Conservation (phyloP, 75 land plant genomes). For the Pinus tabuliformis region DNA sequence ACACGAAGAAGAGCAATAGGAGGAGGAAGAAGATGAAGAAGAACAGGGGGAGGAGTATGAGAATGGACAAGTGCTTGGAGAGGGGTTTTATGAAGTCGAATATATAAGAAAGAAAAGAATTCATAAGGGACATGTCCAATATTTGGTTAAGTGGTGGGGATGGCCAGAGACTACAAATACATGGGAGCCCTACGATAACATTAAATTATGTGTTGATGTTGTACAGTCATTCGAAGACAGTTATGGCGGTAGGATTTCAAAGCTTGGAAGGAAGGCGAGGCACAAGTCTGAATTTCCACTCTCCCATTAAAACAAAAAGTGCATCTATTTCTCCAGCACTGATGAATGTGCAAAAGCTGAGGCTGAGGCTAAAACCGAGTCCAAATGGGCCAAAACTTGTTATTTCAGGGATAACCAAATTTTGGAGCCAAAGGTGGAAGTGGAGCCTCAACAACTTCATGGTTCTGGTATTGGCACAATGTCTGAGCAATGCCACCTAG, state of each 20-base stretch:
- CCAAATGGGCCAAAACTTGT: not conserved
- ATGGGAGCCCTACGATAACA: conserved; percentile 89
- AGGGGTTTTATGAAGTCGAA: conserved; percentile 62
- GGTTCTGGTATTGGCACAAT: too few relatives aligned
- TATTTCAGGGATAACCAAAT: not conserved
- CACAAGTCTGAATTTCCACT: conserved; percentile 33
- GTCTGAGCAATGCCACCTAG: too few relatives aligned
- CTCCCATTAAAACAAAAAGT: conserved; percentile 36
- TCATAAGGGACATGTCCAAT: conserved; percentile 77
- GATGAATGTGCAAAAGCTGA: conserved; percentile 14
- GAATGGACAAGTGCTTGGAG: conserved; percentile 22
- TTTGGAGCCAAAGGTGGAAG: not conserved
- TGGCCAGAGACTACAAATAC: conserved; percentile 96
- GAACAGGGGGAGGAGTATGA: conserved; percentile 7
- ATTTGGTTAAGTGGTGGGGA: conserved; percentile 91
- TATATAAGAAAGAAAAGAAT: conserved; percentile 51
- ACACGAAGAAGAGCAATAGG: too few relatives aligned
- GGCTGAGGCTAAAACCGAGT: not conserved
- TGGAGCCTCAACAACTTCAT: not conserved
- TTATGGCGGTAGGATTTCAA: not conserved
- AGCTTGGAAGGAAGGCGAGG: conserved; percentile 38
- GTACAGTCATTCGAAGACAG: conserved; percentile 75
- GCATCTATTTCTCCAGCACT: conserved; percentile 21
- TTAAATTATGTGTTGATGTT: conserved; percentile 64
- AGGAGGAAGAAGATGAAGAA: too few relatives aligned